Percentiles rank a stretch among this genome's conserved stretches.
Conservation (phyloP, 257 asterid genomes). For the Gentiana straminea region DNA sequence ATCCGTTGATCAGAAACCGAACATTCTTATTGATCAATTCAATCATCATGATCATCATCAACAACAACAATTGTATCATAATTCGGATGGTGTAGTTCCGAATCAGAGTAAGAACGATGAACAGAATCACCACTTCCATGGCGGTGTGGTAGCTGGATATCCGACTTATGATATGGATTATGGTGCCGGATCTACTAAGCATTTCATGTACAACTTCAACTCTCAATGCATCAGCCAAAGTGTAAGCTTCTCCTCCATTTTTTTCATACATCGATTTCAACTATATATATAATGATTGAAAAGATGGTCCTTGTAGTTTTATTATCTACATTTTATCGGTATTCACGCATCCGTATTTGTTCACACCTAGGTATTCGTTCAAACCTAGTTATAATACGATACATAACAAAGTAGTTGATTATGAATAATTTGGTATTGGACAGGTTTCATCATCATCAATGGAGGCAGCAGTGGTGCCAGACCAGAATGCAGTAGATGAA, state of each 20-base stretch:
- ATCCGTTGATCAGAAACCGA: conserved; percentile 34
- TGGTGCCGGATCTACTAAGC: conserved; percentile 36
- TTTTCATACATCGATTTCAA: neutral
- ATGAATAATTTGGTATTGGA: neutral
- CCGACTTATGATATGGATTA: conserved; percentile 55
- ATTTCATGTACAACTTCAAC: conserved; percentile 63
- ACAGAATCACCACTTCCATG: conserved; percentile 35
- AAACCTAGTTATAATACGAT: neutral
- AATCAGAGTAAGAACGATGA: conserved; percentile 39
- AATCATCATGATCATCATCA: conserved; percentile 14
- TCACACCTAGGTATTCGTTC: neutral
- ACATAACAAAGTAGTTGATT: neutral
- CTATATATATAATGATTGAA: neutral
- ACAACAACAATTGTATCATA: conserved; percentile 1
- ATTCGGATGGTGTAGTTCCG: conserved; percentile 70
- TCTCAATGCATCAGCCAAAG: conserved; percentile 78
- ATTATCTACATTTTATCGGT: too few relatives aligned
- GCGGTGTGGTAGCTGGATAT: conserved; percentile 64
- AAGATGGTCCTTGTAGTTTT: neutral
- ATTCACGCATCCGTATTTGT: too few relatives aligned
- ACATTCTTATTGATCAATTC: conserved; percentile 7
- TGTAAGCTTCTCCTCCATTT: conserved; percentile 31
- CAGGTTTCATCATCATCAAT: conserved; percentile 66
- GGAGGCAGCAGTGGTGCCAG: conserved; percentile 70
- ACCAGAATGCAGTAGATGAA: conserved; percentile 38